These are phyloP conservation scores for Penicillium sp. DNA, from an alignment of 2,329 filamentous ascomycete species.

Conservation along the genomic window DNA sequence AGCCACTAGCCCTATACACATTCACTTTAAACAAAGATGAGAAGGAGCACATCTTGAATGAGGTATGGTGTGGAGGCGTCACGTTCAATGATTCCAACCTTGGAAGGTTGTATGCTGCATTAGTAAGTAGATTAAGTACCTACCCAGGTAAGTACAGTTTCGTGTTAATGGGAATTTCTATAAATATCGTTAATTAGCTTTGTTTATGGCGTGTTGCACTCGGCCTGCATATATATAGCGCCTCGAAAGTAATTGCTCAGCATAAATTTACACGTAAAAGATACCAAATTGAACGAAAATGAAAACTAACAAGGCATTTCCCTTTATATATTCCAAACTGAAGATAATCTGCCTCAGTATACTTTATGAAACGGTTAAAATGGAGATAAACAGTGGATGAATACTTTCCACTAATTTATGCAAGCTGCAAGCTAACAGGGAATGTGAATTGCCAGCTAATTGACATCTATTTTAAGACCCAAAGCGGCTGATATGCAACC, in stretches of 20 bases:
- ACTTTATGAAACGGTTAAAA: no score
- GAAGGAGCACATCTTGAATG: no score
- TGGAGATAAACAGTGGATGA: background rate
- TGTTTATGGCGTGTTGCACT: background rate
- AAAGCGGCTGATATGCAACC: constrained; percentile 2
- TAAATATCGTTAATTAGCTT: constrained; percentile 2
- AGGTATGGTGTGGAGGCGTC: no score
- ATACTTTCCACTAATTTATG: background rate
- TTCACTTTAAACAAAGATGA: no score
- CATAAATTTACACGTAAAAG: no score
- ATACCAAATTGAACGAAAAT: background rate
- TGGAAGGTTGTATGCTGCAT: background rate
- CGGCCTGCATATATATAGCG: background rate
- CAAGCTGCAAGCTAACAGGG: background rate
- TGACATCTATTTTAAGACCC: constrained; percentile 19
- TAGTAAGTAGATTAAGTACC: background rate
- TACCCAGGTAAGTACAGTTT: background rate
- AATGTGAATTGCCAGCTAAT: constrained; percentile 13
- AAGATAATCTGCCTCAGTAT: background rate
- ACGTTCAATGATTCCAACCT: no score
- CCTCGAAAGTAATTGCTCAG: background rate
- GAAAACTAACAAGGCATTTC: rapidly evolving
- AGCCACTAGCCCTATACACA: no score
- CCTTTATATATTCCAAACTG: background rate
- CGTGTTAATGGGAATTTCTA: background rate